A percentile compares a stretch with the other conserved stretches of the same genome.
These are phyloP conservation scores for Xylaria multiplex DNA, from an alignment of 2,329 filamentous ascomycete genomes.

Conservation along the genomic window DNA sequence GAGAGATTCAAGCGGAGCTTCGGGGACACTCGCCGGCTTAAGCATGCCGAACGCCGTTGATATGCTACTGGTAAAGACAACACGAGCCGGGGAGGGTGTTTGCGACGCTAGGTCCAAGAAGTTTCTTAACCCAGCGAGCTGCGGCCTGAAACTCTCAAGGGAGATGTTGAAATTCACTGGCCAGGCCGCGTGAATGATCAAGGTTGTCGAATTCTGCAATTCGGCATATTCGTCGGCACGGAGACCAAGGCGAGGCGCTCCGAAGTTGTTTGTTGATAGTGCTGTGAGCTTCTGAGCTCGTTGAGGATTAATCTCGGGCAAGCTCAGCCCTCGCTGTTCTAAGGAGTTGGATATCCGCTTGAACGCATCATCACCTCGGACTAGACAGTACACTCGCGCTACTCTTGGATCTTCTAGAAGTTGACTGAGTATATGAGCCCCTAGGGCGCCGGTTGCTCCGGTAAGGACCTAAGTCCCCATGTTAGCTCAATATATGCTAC, in stretches of 20 bases:
- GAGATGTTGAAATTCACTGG: constrained; percentile 63
- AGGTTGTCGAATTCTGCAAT: constrained; percentile 49
- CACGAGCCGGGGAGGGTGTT: constrained; percentile 48
- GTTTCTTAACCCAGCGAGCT: constrained; percentile 56
- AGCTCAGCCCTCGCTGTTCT: constrained; percentile 35
- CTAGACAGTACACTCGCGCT: constrained; percentile 52
- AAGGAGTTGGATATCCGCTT: constrained; percentile 40
- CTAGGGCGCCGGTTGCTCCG: constrained; percentile 57
- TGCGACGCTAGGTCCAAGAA: constrained; percentile 52
- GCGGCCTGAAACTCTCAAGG: constrained; percentile 56
- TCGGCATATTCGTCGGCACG: constrained; percentile 42
- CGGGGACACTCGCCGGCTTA: constrained; percentile 45
- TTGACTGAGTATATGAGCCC: constrained; percentile 53
- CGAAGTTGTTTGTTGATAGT: constrained; percentile 53
- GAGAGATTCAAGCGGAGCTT: constrained; percentile 46
- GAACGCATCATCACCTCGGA: constrained; percentile 43
- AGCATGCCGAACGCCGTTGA: constrained; percentile 50
- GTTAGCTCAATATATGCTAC: constrained; percentile 11
- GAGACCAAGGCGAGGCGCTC: constrained; percentile 53
- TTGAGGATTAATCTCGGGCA: constrained; percentile 27
- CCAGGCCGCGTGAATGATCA: constrained; percentile 60
- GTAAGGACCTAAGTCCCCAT: constrained; percentile 49
- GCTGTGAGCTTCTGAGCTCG: constrained; percentile 48
- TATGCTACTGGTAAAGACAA: constrained; percentile 54
- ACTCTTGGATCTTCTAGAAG: constrained; percentile 52